Conservation (phyloP, 2,329 filamentous ascomycete genomes). For the Chrysosporium keratinophilum region DNA sequence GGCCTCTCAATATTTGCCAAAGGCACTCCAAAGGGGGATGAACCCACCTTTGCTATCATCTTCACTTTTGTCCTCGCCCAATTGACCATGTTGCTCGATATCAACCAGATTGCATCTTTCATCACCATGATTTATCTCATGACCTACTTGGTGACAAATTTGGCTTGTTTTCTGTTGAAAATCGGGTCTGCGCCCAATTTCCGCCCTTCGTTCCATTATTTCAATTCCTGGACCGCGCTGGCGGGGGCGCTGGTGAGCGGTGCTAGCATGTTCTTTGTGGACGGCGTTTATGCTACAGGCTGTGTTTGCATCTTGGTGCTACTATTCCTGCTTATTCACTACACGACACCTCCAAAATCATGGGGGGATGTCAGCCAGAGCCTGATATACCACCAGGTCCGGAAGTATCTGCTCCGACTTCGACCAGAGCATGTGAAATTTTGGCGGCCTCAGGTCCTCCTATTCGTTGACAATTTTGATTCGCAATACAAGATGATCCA, state of each 20-base stretch:
- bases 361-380: slow-evolving; percentile 89
- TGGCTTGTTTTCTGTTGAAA: slow-evolving; percentile 77
- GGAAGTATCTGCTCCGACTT: slow-evolving; percentile 75
- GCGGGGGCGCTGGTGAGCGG: slow-evolving; percentile 65
- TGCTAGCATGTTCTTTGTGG: slow-evolving; percentile 80
- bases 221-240: slow-evolving; percentile 74
- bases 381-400: slow-evolving; percentile 76
- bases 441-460: slow-evolving; percentile 78
- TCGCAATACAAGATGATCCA: slow-evolving; percentile 73
- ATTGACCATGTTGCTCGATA: slow-evolving; percentile 66
- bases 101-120: slow-evolving; percentile 81
- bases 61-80: slow-evolving; percentile 68
- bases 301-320: slow-evolving; percentile 63
- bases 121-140: slow-evolving; percentile 89
- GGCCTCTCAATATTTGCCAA: slow-evolving; percentile 64
- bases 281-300: slow-evolving; percentile 65
- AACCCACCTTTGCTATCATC: slow-evolving; percentile 65
- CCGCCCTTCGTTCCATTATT: slow-evolving; percentile 77
- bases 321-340: slow-evolving; percentile 78
- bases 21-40: slow-evolving; percentile 60
- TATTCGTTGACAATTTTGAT: slow-evolving; percentile 74
- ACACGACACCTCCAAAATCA: slow-evolving; percentile 70
- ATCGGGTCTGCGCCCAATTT: slow-evolving; percentile 84
- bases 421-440: slow-evolving; percentile 87
- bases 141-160: slow-evolving; percentile 81